Conservation (phyloP, 345 rosid genomes). For the Firmiana major region DNA sequence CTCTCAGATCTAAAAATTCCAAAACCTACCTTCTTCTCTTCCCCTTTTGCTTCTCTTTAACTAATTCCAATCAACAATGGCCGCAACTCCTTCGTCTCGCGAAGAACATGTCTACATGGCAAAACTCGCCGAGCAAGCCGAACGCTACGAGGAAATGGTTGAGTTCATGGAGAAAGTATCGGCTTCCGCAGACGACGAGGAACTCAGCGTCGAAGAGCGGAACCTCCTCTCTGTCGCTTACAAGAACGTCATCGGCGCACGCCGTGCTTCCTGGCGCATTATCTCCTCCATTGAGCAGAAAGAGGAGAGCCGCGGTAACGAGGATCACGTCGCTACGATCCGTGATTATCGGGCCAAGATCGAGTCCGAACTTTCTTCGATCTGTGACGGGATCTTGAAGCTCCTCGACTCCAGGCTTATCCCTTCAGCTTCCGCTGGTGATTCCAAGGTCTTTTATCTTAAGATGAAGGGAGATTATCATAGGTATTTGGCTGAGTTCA, state of each 20-base stretch:
- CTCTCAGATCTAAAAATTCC: conserved; percentile 12
- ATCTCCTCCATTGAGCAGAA: conserved; percentile 89
- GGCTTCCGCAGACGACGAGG: conserved; percentile 49
- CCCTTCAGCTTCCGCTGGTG: conserved; percentile 65
- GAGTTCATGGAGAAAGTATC: conserved; percentile 89
- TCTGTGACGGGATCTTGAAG: conserved; percentile 83
- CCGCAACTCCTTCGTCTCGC: conserved; percentile 43
- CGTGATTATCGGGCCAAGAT: conserved; percentile 80
- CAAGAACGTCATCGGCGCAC: conserved; percentile 95
- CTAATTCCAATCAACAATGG: conserved; percentile 28
- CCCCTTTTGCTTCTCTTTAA: conserved; percentile 7
- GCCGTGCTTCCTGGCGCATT: conserved; percentile 89
- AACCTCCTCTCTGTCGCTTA: conserved; percentile 96
- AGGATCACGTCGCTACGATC: conserved; percentile 71
- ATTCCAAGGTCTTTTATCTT: conserved; percentile 80
- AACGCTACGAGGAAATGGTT: conserved; percentile 94
- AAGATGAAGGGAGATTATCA: conserved; percentile 94
- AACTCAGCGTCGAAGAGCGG: conserved; percentile 79
- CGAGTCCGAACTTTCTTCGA: conserved; percentile 67
- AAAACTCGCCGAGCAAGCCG: conserved; percentile 90
- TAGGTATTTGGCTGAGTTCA: conserved; percentile 82
- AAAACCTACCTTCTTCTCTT: background rate
- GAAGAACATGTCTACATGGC: conserved; percentile 89
- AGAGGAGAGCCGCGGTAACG: conserved; percentile 90
- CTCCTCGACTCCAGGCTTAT: conserved; percentile 68